Percentiles rank a stretch among this genome's conserved stretches.
phyloP scores from a whole-genome alignment of 345 rosid species.

The Toxicodendron radicans region DNA sequence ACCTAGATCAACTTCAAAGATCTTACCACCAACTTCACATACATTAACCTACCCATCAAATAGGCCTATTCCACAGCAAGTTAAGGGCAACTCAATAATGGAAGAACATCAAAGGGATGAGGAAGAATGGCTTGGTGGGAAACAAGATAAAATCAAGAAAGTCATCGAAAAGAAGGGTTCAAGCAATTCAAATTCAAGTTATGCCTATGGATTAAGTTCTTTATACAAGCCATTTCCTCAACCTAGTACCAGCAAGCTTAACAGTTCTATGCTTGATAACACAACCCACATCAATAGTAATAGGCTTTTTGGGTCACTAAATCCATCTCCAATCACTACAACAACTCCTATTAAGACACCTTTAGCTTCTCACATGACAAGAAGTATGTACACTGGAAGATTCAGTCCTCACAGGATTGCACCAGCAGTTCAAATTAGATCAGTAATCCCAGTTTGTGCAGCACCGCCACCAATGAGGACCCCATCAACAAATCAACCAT shows the following conservation, averaged over 20 bases:
- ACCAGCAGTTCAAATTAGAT: slow-evolving; percentile 74
- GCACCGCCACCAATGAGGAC: slow-evolving; percentile 45
- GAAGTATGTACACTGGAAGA: slow-evolving; percentile 32
- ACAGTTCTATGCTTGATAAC: slow-evolving; percentile 9
- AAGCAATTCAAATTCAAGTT: slow-evolving; percentile 18
- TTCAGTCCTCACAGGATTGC: slow-evolving; percentile 39
- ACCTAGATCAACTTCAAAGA: slow-evolving; percentile 46
- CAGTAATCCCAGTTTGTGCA: slow-evolving; percentile 78
- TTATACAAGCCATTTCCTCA: slow-evolving; percentile 19
- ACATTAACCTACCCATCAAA: slow-evolving; percentile 7
- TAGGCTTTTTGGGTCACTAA: slow-evolving; percentile 24
- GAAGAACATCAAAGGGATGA: slow-evolving; percentile 33
- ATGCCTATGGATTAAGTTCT: slow-evolving; percentile 16
- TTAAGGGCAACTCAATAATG: slow-evolving; percentile 26
- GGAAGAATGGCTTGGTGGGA: slow-evolving; percentile 34
- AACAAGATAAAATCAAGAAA: slow-evolving; percentile 27
- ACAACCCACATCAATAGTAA: slow-evolving; percentile 13
- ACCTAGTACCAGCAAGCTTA: slow-evolving; percentile 3
- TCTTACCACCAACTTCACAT: slow-evolving; percentile 32
- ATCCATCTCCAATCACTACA: slow-evolving; percentile 23
- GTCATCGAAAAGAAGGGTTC: slow-evolving; percentile 29
- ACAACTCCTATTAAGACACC: neutral
- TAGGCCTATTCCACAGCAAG: slow-evolving; percentile 18
- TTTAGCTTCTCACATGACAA: slow-evolving; percentile 11
- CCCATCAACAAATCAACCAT: slow-evolving; percentile 12